A percentile compares a stretch with the other conserved stretches of the same genome.
Conservation (phyloP, 257 asterid genomes). For the Oldenlandia corymbosa region DNA sequence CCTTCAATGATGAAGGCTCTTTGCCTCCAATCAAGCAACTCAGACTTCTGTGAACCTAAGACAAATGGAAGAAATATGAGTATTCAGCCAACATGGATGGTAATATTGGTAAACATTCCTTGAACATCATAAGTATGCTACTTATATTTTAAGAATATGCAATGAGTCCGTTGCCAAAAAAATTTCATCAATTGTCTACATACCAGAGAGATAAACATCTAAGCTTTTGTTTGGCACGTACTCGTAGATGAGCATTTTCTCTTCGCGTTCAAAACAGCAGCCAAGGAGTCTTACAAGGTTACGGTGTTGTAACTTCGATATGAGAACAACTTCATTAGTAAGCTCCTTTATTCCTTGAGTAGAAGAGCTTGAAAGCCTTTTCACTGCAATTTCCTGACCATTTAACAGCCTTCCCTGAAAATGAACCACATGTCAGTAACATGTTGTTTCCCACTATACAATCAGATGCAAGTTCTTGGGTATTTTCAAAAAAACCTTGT, state of each 20-base stretch:
- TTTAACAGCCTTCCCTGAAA: conserved; percentile 8
- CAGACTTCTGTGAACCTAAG: neutral
- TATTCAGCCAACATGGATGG: too few species aligned
- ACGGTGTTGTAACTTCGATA: neutral
- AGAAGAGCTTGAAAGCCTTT: conserved; percentile 7
- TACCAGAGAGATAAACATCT: neutral
- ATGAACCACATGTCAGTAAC: neutral
- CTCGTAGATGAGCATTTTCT: conserved; percentile 2
- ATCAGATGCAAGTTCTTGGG: neutral
- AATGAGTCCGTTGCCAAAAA: neutral
- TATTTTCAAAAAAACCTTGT: conserved; percentile 36
- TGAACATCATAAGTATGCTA: too few species aligned
- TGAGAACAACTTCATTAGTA: conserved; percentile 2
- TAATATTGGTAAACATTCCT: too few species aligned
- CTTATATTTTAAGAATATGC: too few species aligned
- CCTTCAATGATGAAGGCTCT: neutral
- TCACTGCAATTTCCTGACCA: conserved; percentile 7
- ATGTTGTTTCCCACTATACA: too few species aligned
- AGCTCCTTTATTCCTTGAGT: conserved; percentile 7
- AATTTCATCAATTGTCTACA: neutral
- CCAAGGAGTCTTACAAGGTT: conserved; percentile 10
- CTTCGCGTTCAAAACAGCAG: neutral
- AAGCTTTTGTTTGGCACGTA: conserved; percentile 12
- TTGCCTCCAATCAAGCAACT: neutral
- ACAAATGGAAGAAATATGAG: too few species aligned